These are phyloP conservation scores for Talaromyces stipitatus DNA, from an alignment of 495 filamentous ascomycete genomes.

Conservation along the genomic window DNA sequence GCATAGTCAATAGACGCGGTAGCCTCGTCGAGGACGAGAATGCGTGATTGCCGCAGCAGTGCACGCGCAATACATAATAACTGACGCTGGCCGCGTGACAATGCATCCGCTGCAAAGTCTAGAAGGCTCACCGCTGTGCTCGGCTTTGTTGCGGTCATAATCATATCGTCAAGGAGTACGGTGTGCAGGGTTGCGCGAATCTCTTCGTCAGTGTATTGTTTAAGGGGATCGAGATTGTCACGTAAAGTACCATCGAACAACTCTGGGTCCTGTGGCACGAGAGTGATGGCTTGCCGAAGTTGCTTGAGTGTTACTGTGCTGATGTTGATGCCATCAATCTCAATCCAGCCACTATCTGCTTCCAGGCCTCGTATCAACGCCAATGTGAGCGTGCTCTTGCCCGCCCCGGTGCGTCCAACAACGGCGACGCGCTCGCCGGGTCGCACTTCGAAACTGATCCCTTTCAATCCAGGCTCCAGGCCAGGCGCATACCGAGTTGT, in stretches of 20 bases:
- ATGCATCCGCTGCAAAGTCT: conserved; percentile 16
- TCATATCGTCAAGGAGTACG: neutral
- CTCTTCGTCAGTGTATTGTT: conserved; percentile 41
- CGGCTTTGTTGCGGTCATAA: neutral
- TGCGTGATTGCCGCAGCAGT: conserved; percentile 67
- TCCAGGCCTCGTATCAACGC: conserved; percentile 78
- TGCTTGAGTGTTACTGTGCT: conserved; percentile 65
- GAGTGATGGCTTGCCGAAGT: conserved; percentile 64
- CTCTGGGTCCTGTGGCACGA: conserved; percentile 81
- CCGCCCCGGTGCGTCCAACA: conserved; percentile 53
- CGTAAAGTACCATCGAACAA: conserved; percentile 82
- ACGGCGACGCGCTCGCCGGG: conserved; percentile 61
- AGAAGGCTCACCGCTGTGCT: neutral
- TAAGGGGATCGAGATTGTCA: conserved; percentile 73
- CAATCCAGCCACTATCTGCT: conserved; percentile 58
- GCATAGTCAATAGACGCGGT: conserved; percentile 84
- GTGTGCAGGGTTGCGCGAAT: conserved; percentile 58
- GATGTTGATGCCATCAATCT: conserved; percentile 70
- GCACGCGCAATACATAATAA: conserved; percentile 82
- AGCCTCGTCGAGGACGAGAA: conserved; percentile 86
- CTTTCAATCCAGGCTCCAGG: conserved; percentile 66
- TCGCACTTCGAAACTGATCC: conserved; percentile 60
- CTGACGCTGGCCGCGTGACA: conserved; percentile 82
- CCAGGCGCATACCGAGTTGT: conserved; percentile 70
- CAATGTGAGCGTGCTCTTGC: conserved; percentile 76